Percentiles rank a stretch among this genome's conserved stretches.
Evolutionary conservation across 1,284 basidiomycete species (phyloP).

Genomic region (Flammula alnicola): DNA sequence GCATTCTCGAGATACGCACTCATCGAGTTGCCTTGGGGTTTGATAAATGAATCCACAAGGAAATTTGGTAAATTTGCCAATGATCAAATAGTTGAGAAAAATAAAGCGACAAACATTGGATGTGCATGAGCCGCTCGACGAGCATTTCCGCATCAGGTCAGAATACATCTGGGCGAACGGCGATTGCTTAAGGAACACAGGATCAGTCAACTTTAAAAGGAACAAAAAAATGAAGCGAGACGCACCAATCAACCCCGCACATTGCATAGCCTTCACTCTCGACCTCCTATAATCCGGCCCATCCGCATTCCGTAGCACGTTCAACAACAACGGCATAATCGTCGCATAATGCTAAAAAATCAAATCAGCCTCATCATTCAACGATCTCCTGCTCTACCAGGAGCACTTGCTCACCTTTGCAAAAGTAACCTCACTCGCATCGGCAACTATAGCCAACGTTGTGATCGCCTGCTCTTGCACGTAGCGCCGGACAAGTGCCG

Average conservation of each 20-base stretch:
- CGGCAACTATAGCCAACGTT: conserved; percentile 83
- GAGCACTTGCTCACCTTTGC: conserved; percentile 49
- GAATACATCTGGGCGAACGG: conserved; percentile 81
- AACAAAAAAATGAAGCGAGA: conserved; percentile 4
- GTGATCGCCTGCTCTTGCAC: conserved; percentile 87
- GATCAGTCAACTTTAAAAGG: too few species aligned
- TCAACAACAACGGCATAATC: conserved; percentile 79
- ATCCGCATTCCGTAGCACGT: conserved; percentile 72
- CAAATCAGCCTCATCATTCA: too few species aligned
- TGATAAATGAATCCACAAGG: too few species aligned
- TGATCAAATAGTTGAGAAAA: too few species aligned
- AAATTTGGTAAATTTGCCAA: too few species aligned
- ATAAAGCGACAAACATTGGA: conserved; percentile 79
- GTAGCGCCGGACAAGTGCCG: conserved; percentile 51
- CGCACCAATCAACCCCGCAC: conserved; percentile 78
- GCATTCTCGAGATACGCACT: too few species aligned
- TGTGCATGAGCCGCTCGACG: conserved; percentile 73
- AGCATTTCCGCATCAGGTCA: conserved; percentile 73
- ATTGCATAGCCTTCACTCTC: conserved; percentile 84
- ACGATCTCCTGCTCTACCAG: neutral
- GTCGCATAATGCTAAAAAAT: conserved; percentile 63
- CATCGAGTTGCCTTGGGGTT: too few species aligned
- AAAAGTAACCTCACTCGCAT: conserved; percentile 77
- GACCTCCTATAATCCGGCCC: conserved; percentile 68
- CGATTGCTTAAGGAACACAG: conserved; percentile 59